Percentiles rank a stretch among this genome's conserved stretches.
Conservation (phyloP, 148 eudicot species). For the Persicaria maculosa region DNA sequence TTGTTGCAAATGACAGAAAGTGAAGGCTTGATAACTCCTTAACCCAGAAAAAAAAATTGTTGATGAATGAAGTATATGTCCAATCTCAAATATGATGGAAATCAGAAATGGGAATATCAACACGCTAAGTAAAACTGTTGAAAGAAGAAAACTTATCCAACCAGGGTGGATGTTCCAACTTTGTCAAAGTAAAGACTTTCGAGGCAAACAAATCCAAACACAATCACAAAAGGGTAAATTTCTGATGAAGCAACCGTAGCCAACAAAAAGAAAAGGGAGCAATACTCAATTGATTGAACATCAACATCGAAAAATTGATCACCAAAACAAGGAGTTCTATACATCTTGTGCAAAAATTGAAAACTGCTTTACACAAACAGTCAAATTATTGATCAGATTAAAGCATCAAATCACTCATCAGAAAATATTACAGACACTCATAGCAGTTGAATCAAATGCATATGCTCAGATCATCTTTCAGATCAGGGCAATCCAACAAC, state of each 20-base stretch:
- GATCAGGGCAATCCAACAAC: slow-evolving; percentile 5
- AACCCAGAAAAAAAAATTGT: background rate
- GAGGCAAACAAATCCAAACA: slow-evolving; percentile 1
- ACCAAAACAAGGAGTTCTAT: background rate
- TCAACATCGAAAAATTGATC: slow-evolving; percentile 2
- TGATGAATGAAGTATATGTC: background rate
- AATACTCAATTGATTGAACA: background rate
- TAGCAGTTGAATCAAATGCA: background rate
- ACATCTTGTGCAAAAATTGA: background rate
- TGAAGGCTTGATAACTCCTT: background rate
- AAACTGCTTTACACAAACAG: background rate
- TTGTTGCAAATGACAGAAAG: background rate
- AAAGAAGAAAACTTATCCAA: background rate
- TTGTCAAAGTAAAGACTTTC: background rate
- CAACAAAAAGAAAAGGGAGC: background rate
- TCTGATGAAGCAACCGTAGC: slow-evolving; percentile 7
- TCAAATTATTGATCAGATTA: background rate
- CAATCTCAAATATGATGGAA: slow-evolving; percentile 2
- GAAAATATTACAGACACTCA: background rate
- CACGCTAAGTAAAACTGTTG: background rate
- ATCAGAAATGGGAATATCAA: slow-evolving; percentile 7
- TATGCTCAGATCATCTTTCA: background rate
- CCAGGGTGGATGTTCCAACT: slow-evolving; percentile 7
- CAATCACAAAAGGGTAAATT: slow-evolving; percentile 2
- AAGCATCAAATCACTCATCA: background rate